Percentiles rank a stretch among this genome's conserved stretches.
Conservation (phyloP, 176 grass and related monocot genomes). For the Pontederia paniculata region DNA sequence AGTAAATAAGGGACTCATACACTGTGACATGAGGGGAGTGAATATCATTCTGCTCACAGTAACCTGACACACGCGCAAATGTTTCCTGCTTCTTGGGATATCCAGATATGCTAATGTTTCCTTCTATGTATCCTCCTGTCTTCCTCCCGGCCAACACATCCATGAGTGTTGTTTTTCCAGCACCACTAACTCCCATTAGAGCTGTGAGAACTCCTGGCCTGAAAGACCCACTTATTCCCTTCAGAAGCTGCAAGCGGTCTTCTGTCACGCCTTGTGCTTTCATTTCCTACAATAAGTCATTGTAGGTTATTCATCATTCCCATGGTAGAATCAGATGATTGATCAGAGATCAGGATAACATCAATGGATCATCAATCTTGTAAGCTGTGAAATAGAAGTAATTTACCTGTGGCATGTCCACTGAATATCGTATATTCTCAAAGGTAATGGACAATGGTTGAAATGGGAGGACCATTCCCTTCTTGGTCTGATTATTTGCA, state of each 20-base stretch:
- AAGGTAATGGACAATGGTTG: constrained; percentile 58
- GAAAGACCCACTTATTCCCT: constrained; percentile 77
- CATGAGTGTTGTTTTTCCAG: constrained; percentile 90
- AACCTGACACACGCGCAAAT: constrained; percentile 86
- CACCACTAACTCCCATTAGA: constrained; percentile 85
- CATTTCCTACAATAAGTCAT: constrained; percentile 47
- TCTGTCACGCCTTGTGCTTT: constrained; percentile 66
- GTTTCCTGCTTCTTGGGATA: constrained; percentile 95
- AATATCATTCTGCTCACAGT: constrained; percentile 93
- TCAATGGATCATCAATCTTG: constrained; percentile 4
- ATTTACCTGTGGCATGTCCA: constrained; percentile 76
- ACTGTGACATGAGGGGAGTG: constrained; percentile 85
- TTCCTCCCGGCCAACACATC: constrained; percentile 89
- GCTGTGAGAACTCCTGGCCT: constrained; percentile 86
- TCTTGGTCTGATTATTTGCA: constrained; percentile 8
- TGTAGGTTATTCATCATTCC: not conserved
- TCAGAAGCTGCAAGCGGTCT: constrained; percentile 61
- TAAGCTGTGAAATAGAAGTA: too few relatives aligned
- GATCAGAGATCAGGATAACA: not conserved
- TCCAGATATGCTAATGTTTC: constrained; percentile 60
- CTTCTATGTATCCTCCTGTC: constrained; percentile 77
- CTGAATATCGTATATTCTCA: constrained; percentile 64
- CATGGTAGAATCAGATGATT: too few relatives aligned
- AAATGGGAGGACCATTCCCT: constrained; percentile 77
- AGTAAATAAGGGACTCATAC: constrained; percentile 71